Base-by-base conservation (phyloP, 352 stramenopile genomes). In the Pythium diclinum region DNA sequence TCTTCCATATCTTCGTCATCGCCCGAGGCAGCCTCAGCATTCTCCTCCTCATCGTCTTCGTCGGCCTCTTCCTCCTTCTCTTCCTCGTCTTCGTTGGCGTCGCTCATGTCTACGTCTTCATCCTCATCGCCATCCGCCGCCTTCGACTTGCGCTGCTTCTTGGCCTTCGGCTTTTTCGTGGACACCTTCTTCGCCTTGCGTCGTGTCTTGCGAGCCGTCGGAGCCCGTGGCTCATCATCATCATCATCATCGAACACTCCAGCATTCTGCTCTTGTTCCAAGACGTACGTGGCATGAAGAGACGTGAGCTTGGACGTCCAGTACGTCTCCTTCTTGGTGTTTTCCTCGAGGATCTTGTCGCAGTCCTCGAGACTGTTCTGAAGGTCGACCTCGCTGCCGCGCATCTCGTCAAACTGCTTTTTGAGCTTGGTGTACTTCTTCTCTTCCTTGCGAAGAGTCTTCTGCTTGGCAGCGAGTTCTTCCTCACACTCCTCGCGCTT, bases 371-470 rank as follows among this genome's bases (percentile, higher is more conserved):
- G 71, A 63, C 97, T 91, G 32, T 94, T 96, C 47, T 87, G 67
- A 21, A 99, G 64, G 76, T 99, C 96, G 6, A 98, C 91, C 73
- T 98, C 95, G 10, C 81, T 79, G 58, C 81, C 96, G 38, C 87
- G 89, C 70, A 98, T 89, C 46, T 88, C 85, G n/a, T 96, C 87
- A 59, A 96, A 88, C 56, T 89, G 82, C 48, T 94, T 88, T 72
- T 97, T 97, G 6, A 95, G 77, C 56, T 96, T 94, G 42, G 79
- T 81, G 63, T 96, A 90, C 65, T 90, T 88, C 19, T 78, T 71
- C 55, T 92, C 72, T 32, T 95, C 78, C 42, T 89, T 89, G 3
- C 86, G 77, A 17, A 92, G 70, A 21, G 89, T 81, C 42, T 87
- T 81, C 33, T 92, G 73, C 64, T 98, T 98, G 21, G 85, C 78